Percentiles rank a stretch among this genome's conserved stretches.
Evolutionary conservation across 371 early-diverging fungal genomes (phyloP).

Genomic region (Lichtheimia ramosa): DNA sequence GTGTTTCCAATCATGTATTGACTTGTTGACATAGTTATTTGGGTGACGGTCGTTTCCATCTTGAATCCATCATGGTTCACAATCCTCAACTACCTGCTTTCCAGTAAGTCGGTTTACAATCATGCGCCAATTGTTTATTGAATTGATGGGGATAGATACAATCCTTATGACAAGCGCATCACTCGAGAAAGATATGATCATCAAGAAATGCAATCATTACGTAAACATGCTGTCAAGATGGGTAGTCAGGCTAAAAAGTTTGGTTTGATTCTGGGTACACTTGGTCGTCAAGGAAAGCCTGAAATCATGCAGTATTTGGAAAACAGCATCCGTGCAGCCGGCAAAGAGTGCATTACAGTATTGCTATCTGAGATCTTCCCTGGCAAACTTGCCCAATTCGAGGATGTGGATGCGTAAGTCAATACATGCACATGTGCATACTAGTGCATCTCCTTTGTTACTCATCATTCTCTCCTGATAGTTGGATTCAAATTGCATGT

Average conservation of each 20-base stretch:
- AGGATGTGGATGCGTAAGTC: slow-evolving; percentile 82
- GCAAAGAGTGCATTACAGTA: slow-evolving; percentile 74
- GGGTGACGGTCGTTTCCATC: slow-evolving; percentile 99
- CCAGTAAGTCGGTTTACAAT: slow-evolving; percentile 46
- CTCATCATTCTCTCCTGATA: slow-evolving; percentile 10
- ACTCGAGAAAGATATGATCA: slow-evolving; percentile 96
- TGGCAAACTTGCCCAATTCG: slow-evolving; percentile 84
- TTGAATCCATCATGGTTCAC: slow-evolving; percentile 99
- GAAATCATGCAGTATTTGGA: slow-evolving; percentile 87
- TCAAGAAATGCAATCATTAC: slow-evolving; percentile 83
- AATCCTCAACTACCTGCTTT: slow-evolving; percentile 93
- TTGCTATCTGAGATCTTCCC: slow-evolving; percentile 95
- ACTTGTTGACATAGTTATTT: slow-evolving; percentile 58
- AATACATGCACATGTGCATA: neutral
- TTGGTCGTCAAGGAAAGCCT: slow-evolving; percentile 98
- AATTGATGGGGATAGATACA: slow-evolving; percentile 63
- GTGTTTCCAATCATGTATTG: neutral
- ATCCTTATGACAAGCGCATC: slow-evolving; percentile 94
- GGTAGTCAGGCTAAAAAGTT: slow-evolving; percentile 76
- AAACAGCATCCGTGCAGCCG: slow-evolving; percentile 57
- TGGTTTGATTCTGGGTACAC: slow-evolving; percentile 94
- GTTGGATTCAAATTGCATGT: slow-evolving; percentile 98
- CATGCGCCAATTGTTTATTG: too few species aligned
- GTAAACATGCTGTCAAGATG: slow-evolving; percentile 79
- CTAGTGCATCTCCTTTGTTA: too few species aligned